Conservation (phyloP, 345 rosid species). For the Ricinus communis region DNA sequence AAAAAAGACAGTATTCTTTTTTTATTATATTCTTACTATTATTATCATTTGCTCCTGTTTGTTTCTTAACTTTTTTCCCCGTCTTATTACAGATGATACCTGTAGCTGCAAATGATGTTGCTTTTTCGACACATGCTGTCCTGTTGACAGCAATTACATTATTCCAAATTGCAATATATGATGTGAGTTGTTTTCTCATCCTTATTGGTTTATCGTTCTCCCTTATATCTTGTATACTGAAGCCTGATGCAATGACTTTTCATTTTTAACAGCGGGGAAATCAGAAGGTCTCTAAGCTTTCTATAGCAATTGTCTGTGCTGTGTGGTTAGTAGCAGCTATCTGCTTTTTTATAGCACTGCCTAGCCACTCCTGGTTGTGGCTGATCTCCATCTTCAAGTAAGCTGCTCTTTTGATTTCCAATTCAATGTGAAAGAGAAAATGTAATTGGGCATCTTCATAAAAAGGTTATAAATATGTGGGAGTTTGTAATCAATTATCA, state of each 20-base stretch:
- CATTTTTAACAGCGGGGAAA: slow-evolving; percentile 62
- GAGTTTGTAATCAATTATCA: not conserved
- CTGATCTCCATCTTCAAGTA: slow-evolving; percentile 76
- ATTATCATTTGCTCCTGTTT: not conserved
- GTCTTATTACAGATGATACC: slow-evolving; percentile 77
- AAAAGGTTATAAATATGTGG: not conserved
- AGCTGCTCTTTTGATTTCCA: slow-evolving; percentile 27
- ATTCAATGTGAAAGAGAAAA: not conserved
- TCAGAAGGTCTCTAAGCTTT: slow-evolving; percentile 74
- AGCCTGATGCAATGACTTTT: slow-evolving; percentile 2
- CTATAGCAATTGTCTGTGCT: slow-evolving; percentile 51
- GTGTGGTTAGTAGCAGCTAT: slow-evolving; percentile 63
- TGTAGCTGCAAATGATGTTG: slow-evolving; percentile 91
- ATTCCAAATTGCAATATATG: slow-evolving; percentile 73
- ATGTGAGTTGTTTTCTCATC: slow-evolving; percentile 44
- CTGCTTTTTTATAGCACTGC: slow-evolving; percentile 80
- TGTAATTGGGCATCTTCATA: not conserved
- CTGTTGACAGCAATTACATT: slow-evolving; percentile 62
- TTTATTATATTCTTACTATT: too few relatives aligned
- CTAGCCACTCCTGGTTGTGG: slow-evolving; percentile 86
- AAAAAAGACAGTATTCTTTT: not conserved
- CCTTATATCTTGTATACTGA: slow-evolving; percentile 1
- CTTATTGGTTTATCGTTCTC: not conserved
- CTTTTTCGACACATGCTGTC: slow-evolving; percentile 89
- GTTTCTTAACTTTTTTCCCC: not conserved